phyloP scores from a whole-genome alignment of 768 basidiomycete genomes.

The Polyporus arcularius region DNA sequence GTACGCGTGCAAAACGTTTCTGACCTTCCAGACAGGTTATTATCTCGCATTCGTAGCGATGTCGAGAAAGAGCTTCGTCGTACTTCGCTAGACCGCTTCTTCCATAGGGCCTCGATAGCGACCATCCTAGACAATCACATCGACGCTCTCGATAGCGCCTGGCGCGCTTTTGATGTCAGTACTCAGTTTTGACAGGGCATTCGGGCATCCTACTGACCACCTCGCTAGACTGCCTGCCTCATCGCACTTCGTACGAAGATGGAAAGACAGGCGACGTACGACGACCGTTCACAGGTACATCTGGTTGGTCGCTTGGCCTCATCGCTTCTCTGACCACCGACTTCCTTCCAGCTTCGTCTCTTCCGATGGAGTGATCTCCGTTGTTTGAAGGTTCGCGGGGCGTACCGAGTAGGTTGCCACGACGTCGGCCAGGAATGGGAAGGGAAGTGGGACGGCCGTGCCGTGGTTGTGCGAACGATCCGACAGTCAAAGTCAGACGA shows the following conservation, averaged over 20 bases:
- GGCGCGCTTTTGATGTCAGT: conserved; percentile 13
- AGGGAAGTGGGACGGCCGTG: conserved; percentile 10
- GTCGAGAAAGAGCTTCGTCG: not conserved
- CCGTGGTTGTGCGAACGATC: conserved; percentile 7
- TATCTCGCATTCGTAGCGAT: not conserved
- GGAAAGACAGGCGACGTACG: conserved; percentile 10
- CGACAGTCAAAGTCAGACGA: not conserved
- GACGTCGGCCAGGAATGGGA: conserved; percentile 10
- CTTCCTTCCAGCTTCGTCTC: conserved; percentile 2
- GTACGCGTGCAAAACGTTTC: not conserved
- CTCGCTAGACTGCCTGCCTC: conserved; percentile 2
- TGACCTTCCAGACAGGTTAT: not conserved
- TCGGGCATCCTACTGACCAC: not conserved
- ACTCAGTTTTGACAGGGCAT: not conserved
- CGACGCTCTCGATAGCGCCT: conserved; percentile 6
- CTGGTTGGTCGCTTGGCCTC: not conserved
- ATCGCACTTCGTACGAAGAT: conserved; percentile 10
- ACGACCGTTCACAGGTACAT: conserved; percentile 3
- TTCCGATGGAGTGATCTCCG: conserved; percentile 12
- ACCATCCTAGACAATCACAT: conserved; percentile 3
- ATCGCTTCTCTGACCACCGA: not conserved
- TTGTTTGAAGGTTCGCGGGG: not conserved
- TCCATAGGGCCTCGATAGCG: conserved; percentile 8
- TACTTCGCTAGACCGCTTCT: conserved; percentile 3
- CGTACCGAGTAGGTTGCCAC: not conserved